These are phyloP conservation scores for Pythium oligandrum DNA, from an alignment of 352 stramenopile genomes.

Conservation along the genomic window DNA sequence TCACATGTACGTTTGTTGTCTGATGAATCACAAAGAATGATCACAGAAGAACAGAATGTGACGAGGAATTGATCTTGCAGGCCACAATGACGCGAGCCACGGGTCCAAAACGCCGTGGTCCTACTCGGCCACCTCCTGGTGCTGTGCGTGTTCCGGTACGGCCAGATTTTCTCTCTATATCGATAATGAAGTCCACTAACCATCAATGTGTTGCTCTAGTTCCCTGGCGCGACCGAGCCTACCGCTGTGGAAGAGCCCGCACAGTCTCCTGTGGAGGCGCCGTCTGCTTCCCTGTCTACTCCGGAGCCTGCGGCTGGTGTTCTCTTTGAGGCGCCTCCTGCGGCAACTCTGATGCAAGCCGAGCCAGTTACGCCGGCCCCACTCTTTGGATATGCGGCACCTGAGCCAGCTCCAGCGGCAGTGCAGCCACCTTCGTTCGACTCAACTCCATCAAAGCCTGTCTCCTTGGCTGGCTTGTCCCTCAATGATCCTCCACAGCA, in stretches of 20 bases:
- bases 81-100: slow-evolving; percentile 72
- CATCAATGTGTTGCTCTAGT: no score
- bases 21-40: no score
- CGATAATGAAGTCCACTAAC: no score
- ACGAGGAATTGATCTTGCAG: slow-evolving; percentile 18
- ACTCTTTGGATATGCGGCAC: no score
- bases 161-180: not conserved
- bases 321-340: slow-evolving; percentile 9
- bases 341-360: slow-evolving; percentile 8
- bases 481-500: no score
- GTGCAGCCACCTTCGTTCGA: no score
- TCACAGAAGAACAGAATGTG: no score
- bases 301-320: not conserved
- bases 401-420: slow-evolving; percentile 1
- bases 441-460: no score
- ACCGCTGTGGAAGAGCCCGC: not conserved
- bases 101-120: slow-evolving; percentile 73
- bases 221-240: no score
- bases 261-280: not conserved
- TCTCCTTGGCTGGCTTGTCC: no score
- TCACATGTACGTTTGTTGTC: slow-evolving; percentile 47
- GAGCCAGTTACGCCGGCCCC: slow-evolving; percentile 1
- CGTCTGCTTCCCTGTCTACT: not conserved
- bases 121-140: slow-evolving; percentile 51
- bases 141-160: slow-evolving; percentile 57